These are phyloP conservation scores for Xylaria telfairii DNA, from an alignment of 495 filamentous ascomycete species.

Conservation along the genomic window DNA sequence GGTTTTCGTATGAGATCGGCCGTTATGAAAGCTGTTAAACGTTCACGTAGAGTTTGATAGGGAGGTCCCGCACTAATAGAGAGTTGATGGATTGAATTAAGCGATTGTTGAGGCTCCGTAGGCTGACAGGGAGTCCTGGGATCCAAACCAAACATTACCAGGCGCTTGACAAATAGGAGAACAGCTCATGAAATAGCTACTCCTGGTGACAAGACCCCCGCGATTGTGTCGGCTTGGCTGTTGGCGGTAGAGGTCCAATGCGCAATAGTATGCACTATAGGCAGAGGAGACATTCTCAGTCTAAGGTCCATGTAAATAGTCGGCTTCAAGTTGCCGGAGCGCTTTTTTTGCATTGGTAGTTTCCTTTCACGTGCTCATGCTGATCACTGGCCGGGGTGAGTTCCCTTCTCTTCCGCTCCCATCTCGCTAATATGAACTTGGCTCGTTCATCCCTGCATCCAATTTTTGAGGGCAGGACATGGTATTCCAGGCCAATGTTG, in stretches of 20 bases:
- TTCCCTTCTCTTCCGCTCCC: constrained; percentile 14
- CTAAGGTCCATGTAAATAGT: background rate
- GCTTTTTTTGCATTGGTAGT: background rate
- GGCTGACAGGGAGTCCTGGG: constrained; percentile 72
- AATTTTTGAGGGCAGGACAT: constrained; percentile 32
- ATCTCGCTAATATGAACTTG: constrained; percentile 15
- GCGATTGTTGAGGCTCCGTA: constrained; percentile 76
- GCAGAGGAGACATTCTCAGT: constrained; percentile 42
- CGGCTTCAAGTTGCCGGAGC: too few species aligned
- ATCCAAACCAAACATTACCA: constrained; percentile 75
- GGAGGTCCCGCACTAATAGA: constrained; percentile 38
- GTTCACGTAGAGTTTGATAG: background rate
- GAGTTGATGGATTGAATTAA: constrained; percentile 86
- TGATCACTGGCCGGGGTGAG: background rate
- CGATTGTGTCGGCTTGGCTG: constrained; percentile 72
- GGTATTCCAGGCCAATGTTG: constrained; percentile 31
- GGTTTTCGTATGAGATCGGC: background rate
- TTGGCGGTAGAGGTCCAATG: constrained; percentile 60
- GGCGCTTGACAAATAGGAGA: constrained; percentile 62
- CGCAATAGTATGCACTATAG: constrained; percentile 63
- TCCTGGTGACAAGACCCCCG: constrained; percentile 87
- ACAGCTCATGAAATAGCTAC: constrained; percentile 76
- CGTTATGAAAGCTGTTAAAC: background rate
- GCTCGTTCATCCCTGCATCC: constrained; percentile 15
- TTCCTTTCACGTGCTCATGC: background rate